phyloP scores from a whole-genome alignment of 306 rosid species.

The Fragaria ananassa region DNA sequence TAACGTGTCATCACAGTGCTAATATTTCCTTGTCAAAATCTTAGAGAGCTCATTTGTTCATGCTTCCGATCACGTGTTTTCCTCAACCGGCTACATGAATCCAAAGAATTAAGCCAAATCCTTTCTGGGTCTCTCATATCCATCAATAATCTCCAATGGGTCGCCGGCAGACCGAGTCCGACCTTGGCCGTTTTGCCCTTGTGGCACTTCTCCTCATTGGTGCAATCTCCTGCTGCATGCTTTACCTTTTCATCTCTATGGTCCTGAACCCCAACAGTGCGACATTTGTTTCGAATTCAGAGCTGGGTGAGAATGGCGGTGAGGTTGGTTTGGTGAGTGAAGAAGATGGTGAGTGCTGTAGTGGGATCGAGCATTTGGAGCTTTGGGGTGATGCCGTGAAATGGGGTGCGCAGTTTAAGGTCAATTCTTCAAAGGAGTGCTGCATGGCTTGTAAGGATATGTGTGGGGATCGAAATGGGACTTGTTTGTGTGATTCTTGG shows the following conservation, averaged over 20 bases:
- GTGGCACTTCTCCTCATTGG: slow-evolving; percentile 50
- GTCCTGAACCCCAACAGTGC: slow-evolving; percentile 13
- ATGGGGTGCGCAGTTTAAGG: slow-evolving; percentile 63
- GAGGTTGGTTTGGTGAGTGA: slow-evolving; percentile 12
- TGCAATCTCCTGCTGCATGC: slow-evolving; percentile 49
- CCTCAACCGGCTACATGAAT: slow-evolving; percentile 5
- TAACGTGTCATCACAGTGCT: background rate
- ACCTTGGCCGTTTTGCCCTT: slow-evolving; percentile 43
- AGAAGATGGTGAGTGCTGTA: slow-evolving; percentile 37
- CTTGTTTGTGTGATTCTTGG: slow-evolving; percentile 74
- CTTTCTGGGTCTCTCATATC: slow-evolving; percentile 25
- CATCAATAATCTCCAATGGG: slow-evolving; percentile 43
- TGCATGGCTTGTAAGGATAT: slow-evolving; percentile 61
- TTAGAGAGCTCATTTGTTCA: background rate
- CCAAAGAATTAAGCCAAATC: background rate
- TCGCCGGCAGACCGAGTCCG: slow-evolving; percentile 62
- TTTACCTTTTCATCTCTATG: slow-evolving; percentile 38
- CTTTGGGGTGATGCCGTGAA: slow-evolving; percentile 78
- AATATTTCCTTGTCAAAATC: background rate
- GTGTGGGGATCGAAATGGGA: slow-evolving; percentile 42
- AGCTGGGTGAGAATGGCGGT: background rate
- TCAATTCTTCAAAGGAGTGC: slow-evolving; percentile 61
- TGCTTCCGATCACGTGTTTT: background rate
- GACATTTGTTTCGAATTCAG: slow-evolving; percentile 14
- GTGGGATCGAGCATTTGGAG: slow-evolving; percentile 67